Evolutionary conservation across 495 filamentous ascomycete species (phyloP), one percentile per base, ranked within the genome.

Genomic region (Penicillium arizonense): DNA sequence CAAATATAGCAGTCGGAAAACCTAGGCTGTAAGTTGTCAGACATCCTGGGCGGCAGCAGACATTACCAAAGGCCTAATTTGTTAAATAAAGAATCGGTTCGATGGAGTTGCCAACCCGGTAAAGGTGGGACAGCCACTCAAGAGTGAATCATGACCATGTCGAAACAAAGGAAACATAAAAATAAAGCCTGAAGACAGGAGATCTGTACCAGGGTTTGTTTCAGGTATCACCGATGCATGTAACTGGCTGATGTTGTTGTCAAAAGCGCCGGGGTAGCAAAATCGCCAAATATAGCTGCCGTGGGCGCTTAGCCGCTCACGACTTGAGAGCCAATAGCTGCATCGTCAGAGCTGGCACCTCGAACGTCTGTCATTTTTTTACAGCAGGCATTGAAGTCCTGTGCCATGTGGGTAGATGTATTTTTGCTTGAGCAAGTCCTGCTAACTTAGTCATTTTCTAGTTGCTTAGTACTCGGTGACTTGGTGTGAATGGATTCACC

Each of bases 241-340:
- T 58, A 42, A 35, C 28, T 53, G 46, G 46, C 39, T 52, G 13
- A 21, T 23, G 9, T 51, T n/a, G 23, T 52, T 48, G 49, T 46
- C 50, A 36, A 56, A 47, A 28, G 44, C 43, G 46, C 50, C 40
- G 34, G 39, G 21, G 50, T 45, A 41, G 41, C 28, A n/a, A 45
- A 45, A 12, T 24, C 18, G 40, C 53, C 62, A 65, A 62, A 60
- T 59, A 47, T 63, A 63, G 62, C 35, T 32, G 34, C 16, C 3
- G 18, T 51, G 51, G 50, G 63, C 63, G 63, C 57, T 64, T 64
- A 66, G 52, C 50, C 41, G 47, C 43, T 57, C 57, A 39, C 20
- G 26, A 30, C 37, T 39, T 30, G 10, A 33, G 2, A 57, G 43
- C 63, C 63, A 66, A 66, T 62, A 41, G 39, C 32, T 20, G 4